Evolutionary conservation across 495 filamentous ascomycete genomes (phyloP).

Genomic region (Aspergillus biplanus): DNA sequence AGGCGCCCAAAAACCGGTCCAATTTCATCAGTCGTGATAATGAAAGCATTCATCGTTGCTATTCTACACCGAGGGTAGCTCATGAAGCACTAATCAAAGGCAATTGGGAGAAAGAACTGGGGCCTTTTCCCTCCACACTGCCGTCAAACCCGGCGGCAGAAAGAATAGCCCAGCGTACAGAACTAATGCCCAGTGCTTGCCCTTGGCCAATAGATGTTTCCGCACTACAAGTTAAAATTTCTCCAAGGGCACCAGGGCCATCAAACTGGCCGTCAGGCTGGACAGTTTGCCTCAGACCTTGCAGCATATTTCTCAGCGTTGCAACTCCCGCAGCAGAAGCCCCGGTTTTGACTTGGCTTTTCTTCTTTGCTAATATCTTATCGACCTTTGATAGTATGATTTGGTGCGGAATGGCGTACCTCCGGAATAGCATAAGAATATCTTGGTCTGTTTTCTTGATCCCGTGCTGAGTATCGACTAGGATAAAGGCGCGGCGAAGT

Average conservation of each 20-base stretch:
- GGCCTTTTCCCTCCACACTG: constrained; percentile 30
- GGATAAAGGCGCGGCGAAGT: constrained; percentile 76
- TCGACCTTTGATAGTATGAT: constrained; percentile 87
- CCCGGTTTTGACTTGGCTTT: constrained; percentile 36
- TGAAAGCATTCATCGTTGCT: too few species aligned
- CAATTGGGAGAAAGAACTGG: not conserved
- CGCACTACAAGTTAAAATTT: constrained; percentile 54
- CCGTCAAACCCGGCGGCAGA: constrained; percentile 53
- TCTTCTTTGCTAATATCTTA: constrained; percentile 44
- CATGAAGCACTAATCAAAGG: not conserved
- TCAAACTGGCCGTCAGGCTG: constrained; percentile 38
- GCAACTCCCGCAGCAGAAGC: constrained; percentile 33
- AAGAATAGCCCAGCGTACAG: constrained; percentile 55
- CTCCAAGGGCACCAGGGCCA: constrained; percentile 53
- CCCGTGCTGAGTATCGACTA: constrained; percentile 82
- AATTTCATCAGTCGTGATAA: too few species aligned
- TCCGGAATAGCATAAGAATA: constrained; percentile 66
- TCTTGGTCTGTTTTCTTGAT: constrained; percentile 72
- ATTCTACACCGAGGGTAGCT: not conserved
- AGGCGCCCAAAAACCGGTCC: too few species aligned
- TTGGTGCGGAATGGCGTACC: constrained; percentile 68
- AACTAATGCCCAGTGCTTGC: constrained; percentile 47
- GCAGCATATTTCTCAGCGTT: constrained; percentile 35
- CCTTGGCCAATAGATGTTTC: constrained; percentile 35
- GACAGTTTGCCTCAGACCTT: constrained; percentile 30